phyloP scores from a whole-genome alignment of 116 monocot genomes.

The Phalaenopsis hybrid region DNA sequence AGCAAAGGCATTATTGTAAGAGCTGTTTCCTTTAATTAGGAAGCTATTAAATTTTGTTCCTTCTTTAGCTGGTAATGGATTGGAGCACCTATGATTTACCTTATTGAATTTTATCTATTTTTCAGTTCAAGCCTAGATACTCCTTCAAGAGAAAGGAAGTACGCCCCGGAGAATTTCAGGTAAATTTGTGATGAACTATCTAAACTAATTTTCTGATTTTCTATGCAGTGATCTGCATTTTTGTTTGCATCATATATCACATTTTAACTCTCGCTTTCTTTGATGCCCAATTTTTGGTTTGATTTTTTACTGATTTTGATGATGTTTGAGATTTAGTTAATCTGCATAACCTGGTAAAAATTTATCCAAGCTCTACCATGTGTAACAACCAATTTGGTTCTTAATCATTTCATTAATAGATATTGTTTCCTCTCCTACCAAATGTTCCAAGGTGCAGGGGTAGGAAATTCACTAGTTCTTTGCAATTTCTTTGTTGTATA shows the following conservation, averaged over 20 bases:
- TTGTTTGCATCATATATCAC: neutral
- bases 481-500: no score
- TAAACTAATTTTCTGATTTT: neutral
- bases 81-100: neutral
- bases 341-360: neutral
- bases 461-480: no score
- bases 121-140: slow-evolving; percentile 88
- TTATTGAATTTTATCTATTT: slow-evolving; percentile 12
- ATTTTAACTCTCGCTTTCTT: neutral
- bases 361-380: neutral
- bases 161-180: slow-evolving; percentile 89
- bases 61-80: neutral
- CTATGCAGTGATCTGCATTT: neutral
- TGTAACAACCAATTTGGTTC: neutral
- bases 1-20: slow-evolving; percentile 80
- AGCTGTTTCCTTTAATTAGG: slow-evolving; percentile 5
- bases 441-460: no score
- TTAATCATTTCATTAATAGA: neutral
- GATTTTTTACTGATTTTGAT: neutral
- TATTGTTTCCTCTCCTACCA: no score
- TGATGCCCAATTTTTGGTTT: neutral
- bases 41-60: neutral
- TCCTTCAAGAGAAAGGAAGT: slow-evolving; percentile 89
- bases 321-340: neutral
- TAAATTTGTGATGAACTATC: slow-evolving; percentile 8